phyloP scores from a whole-genome alignment of 768 basidiomycete genomes.

The Leucocoprinus birnbaumii region DNA sequence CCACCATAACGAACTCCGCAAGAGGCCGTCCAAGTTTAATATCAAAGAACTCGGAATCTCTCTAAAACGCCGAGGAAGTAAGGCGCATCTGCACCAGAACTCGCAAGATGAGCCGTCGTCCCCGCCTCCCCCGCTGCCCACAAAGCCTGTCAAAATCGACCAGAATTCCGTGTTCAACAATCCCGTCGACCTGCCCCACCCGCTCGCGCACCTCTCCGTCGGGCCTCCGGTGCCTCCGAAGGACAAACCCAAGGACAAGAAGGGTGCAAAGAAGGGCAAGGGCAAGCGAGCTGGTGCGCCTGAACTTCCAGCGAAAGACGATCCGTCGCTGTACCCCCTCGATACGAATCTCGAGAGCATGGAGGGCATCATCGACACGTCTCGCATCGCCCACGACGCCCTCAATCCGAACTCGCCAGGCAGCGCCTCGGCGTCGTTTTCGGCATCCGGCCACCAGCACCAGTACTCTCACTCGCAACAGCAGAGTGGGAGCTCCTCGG shows the following conservation, averaged over 20 bases:
- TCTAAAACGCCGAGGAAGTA: conserved; percentile 14
- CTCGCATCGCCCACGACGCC: conserved; percentile 11
- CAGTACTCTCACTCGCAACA: not conserved
- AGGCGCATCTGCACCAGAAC: conserved; percentile 10
- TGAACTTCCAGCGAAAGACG: conserved; percentile 1
- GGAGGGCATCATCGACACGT: conserved; percentile 75
- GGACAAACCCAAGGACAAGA: not conserved
- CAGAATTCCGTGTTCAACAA: not conserved
- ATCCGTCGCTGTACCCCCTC: conserved; percentile 37
- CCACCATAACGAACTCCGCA: conserved; percentile 10
- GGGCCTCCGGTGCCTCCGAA: not conserved
- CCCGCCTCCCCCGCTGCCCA: conserved; percentile 8
- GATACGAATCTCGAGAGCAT: conserved; percentile 74
- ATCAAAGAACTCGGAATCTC: too few relatives aligned
- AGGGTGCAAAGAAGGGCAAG: conserved; percentile 9
- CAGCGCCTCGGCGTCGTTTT: conserved; percentile 38
- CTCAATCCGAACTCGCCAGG: conserved; percentile 37
- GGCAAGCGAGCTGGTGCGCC: conserved; percentile 7
- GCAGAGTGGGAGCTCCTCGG: conserved; percentile 7
- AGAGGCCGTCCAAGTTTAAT: conserved; percentile 11
- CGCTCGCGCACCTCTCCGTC: not conserved
- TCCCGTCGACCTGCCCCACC: conserved; percentile 9
- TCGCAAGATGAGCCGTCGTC: conserved; percentile 5
- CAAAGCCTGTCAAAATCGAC: not conserved
- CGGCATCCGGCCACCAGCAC: conserved; percentile 21